These are phyloP conservation scores for Euphorbia pulcherrima DNA, from an alignment of 345 rosid species.

Conservation along the genomic window DNA sequence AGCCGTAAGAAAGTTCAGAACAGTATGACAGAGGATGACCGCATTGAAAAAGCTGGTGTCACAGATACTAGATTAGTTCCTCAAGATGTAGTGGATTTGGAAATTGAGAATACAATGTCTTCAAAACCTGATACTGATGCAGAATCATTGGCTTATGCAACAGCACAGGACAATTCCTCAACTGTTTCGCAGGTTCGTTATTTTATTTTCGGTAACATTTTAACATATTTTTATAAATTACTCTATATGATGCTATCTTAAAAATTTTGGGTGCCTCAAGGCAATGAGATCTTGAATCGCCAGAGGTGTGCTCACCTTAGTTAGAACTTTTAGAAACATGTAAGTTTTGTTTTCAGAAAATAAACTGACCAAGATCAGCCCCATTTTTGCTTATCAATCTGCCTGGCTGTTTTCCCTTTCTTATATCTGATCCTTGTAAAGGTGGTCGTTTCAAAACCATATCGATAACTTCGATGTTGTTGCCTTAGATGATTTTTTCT, in stretches of 20 bases:
- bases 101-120: slow-evolving; percentile 30
- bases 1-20: slow-evolving; percentile 27
- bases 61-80: slow-evolving; percentile 33
- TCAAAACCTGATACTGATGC: slow-evolving; percentile 29
- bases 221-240: too few species aligned
- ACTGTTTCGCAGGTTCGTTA: slow-evolving; percentile 34
- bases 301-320: background rate
- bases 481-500: too few species aligned
- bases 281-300: background rate
- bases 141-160: slow-evolving; percentile 37
- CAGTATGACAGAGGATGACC: slow-evolving; percentile 26
- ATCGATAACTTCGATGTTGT: too few species aligned
- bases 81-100: slow-evolving; percentile 36
- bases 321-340: too few species aligned
- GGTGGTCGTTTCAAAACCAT: too few species aligned
- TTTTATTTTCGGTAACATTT: slow-evolving; percentile 10
- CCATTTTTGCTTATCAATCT: too few species aligned
- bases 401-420: too few species aligned
- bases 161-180: slow-evolving; percentile 26
- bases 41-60: slow-evolving; percentile 27
- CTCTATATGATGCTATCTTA: background rate
- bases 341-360: too few species aligned
- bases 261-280: background rate
- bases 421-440: too few species aligned
- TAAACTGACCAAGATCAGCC: too few species aligned